These are phyloP conservation scores for Lichtheimia ornata DNA, from an alignment of 371 early-diverging fungal genomes.

Conservation along the genomic window DNA sequence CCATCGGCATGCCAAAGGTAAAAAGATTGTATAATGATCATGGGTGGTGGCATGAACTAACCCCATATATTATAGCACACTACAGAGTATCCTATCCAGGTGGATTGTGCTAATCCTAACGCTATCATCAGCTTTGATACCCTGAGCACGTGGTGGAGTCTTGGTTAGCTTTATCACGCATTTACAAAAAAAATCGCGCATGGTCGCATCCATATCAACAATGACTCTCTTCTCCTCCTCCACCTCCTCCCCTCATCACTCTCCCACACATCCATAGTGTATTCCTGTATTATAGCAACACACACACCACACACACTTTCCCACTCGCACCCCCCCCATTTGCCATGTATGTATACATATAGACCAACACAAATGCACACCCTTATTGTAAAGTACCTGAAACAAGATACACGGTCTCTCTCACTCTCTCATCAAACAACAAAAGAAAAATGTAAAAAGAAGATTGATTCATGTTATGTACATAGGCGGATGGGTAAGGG, in stretches of 20 bases:
- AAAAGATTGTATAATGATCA: background rate
- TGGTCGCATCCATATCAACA: too few relatives aligned
- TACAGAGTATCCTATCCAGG: slow-evolving; percentile 15
- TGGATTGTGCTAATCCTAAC: slow-evolving; percentile 27
- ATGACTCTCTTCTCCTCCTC: too few relatives aligned
- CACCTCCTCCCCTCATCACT: too few relatives aligned
- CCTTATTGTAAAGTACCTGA: too few relatives aligned
- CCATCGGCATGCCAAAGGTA: slow-evolving; percentile 33
- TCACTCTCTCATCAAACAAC: too few relatives aligned
- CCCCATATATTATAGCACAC: slow-evolving; percentile 1
- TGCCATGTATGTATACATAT: background rate
- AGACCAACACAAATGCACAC: too few relatives aligned
- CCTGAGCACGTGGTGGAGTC: slow-evolving; percentile 33
- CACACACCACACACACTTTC: background rate
- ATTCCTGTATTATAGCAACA: too few relatives aligned
- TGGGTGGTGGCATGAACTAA: background rate
- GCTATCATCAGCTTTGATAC: slow-evolving; percentile 29
- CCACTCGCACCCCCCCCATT: background rate
- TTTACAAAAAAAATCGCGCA: too few relatives aligned
- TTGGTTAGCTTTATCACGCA: slow-evolving; percentile 15
- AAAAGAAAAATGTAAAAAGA: background rate
- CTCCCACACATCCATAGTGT: too few relatives aligned
- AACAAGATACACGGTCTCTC: too few relatives aligned
- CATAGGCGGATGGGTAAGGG: background rate
- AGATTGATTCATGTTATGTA: background rate